Base-by-base conservation (phyloP, 768 basidiomycete species). In the Suillus subalutaceus region DNA sequence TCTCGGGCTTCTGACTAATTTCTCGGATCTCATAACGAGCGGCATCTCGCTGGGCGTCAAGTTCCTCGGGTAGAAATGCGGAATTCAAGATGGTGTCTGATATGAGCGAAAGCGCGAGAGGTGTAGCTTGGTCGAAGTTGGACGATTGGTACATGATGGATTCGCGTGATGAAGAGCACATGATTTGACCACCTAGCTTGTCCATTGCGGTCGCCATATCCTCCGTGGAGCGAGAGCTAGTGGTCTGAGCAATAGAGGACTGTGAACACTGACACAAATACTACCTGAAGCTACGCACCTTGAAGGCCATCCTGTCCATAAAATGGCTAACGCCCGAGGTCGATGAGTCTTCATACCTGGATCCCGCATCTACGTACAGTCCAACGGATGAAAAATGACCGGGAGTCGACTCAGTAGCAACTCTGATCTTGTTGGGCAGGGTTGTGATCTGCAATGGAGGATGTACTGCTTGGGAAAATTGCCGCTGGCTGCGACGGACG, bases 71-170 rank as follows among this genome's bases (percentile, higher is more conserved):
- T 23, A 85, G 77, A 75, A 97, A 89, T 1, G 88, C 79, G 12
- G 97, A 88, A 73, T 94, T 88, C 64, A 91, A 83, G 59, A 93
- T 89, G 18, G 96, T 97, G 77, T 98, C 96, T 41, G 96, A 87
- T 66, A 99, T 93, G 68, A 99, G 86, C 35, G 91, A 90, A 60
- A 99, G 75, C 13, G 95, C 94, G 8, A 88, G 83, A 1, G 92
- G 88, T 2, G 96, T 93, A 48, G 88, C 88, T 67, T 88, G 82
- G 70, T 94, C 89, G 73, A 96, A 96, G 76, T 97, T 92, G 46
- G 95, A 94, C 13, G 97, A 97, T 79, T 99, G 97, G 75, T 99
- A 99, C 92, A 97, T 94, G 74, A 98, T 95, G 26, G 94, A 87
- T 77, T 99, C 97, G 56, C 97, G 85, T 2, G 94, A 91, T 20